Evolutionary conservation across 2,329 filamentous ascomycete genomes (phyloP).

Genomic region (Ceratocystiopsis brevicomis): DNA sequence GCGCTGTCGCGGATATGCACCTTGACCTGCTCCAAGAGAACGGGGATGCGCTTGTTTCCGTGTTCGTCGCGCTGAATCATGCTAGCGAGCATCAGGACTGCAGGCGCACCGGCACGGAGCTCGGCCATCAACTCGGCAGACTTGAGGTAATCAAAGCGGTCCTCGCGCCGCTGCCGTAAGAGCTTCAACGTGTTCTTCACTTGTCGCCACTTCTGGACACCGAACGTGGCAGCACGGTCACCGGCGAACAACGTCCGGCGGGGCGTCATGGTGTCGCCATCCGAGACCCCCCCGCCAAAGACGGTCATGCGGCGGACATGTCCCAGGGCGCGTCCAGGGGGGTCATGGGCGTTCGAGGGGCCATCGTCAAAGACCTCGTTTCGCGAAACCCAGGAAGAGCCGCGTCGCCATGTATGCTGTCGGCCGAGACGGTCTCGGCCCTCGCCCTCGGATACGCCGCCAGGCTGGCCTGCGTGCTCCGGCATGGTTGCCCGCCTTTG

Average conservation of each 20-base stretch:
- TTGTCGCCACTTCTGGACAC: slow-evolving; percentile 76
- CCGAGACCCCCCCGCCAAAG: slow-evolving; percentile 42
- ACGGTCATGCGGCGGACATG: slow-evolving; percentile 49
- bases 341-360: slow-evolving; percentile 22
- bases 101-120: slow-evolving; percentile 76
- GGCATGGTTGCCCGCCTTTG: slow-evolving; percentile 48
- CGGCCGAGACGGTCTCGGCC: slow-evolving; percentile 42
- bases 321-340: slow-evolving; percentile 33
- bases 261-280: slow-evolving; percentile 39
- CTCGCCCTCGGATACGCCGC: slow-evolving; percentile 57
- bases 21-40: slow-evolving; percentile 87
- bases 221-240: slow-evolving; percentile 53
- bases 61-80: slow-evolving; percentile 98
- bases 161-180: slow-evolving; percentile 63
- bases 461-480: slow-evolving; percentile 36
- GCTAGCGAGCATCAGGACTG: slow-evolving; percentile 82
- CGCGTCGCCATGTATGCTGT: slow-evolving; percentile 37
- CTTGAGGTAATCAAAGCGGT: slow-evolving; percentile 83
- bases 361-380: slow-evolving; percentile 32
- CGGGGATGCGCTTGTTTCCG: slow-evolving; percentile 83
- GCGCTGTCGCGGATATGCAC: slow-evolving; percentile 67
- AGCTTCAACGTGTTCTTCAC: slow-evolving; percentile 76
- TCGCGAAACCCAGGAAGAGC: slow-evolving; percentile 36
- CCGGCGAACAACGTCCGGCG: slow-evolving; percentile 38
- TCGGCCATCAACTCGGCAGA: slow-evolving; percentile 94